Evolutionary conservation across 1,284 basidiomycete genomes (phyloP), one percentile per base, ranked within the genome.

Genomic region (Moesziomyces sp.): DNA sequence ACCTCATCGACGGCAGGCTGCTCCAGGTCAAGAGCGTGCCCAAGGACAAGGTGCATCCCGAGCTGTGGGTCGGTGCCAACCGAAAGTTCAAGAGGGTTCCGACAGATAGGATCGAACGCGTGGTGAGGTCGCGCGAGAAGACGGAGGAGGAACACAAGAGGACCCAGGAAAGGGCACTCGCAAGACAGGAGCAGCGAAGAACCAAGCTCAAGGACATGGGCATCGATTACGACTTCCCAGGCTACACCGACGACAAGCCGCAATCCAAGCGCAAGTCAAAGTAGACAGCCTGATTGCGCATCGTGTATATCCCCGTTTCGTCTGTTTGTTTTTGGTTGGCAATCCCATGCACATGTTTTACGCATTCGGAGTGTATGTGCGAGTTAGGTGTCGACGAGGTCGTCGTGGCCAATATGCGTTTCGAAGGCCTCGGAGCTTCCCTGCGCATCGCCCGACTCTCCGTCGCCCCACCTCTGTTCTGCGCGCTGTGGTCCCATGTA

Each of bases 41-140:
- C 21, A 90, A 90, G 75, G 93, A 95, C 33, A 86, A 96, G 74
- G 89, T 98, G 0, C 95, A 99, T 84, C 92, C 94, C 5, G 90
- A 94, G 80, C 86, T 99, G 4, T 99, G 97, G 97, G 87, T 96
- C 16, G 96, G 97, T n/a, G 93, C 95, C 23, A 96, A 97, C 85
- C 89, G 91, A 76, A 95, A 93, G 85, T 99, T 91, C 89, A 88
- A 91, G 65, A 85, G 86, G 5, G 89, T 97, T 3, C 94, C 96
- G 0, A 86, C 85, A 16, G 91, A 89, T 9, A 89, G 92, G 49
- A 85, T 94, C 45, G 90, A 89, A 63, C 57, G 73, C 87, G 92
- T 72, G 86, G 89, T 35, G 87, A 89, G 77, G 91, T 93, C 77
- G 92, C 96, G 85, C 60, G 86, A 88, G 10, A 90, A 94, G 67